These are phyloP conservation scores for Penicillium polonicum DNA, from an alignment of 2,329 filamentous ascomycete species.

Conservation along the genomic window DNA sequence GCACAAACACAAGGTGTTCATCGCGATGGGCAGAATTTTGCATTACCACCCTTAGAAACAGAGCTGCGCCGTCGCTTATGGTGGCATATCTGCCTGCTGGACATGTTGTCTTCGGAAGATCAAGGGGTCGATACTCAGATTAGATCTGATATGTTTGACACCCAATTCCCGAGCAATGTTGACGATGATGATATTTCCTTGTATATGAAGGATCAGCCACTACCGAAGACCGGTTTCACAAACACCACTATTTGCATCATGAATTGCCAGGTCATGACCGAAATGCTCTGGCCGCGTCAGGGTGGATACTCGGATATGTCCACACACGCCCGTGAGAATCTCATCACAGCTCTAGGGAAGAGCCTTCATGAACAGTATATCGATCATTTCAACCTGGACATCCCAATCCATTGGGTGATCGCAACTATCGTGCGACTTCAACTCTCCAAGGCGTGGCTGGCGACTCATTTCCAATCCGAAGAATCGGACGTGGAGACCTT, in stretches of 20 bases:
- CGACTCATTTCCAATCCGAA: conserved; percentile 13
- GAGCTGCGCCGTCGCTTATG: conserved; percentile 32
- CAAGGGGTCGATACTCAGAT: conserved; percentile 29
- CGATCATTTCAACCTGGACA: conserved; percentile 38
- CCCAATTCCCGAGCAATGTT: conserved; percentile 26
- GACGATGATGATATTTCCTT: conserved; percentile 24
- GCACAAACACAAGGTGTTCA: conserved; percentile 13
- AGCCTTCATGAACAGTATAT: conserved; percentile 23
- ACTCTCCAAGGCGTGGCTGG: conserved; percentile 66
- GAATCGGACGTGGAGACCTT: background rate
- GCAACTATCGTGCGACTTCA: conserved; percentile 64
- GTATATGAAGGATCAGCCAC: conserved; percentile 12
- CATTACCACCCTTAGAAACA: conserved; percentile 16
- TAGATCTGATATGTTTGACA: conserved; percentile 24
- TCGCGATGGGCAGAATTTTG: conserved; percentile 6
- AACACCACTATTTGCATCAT: conserved; percentile 29
- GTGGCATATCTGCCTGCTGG: conserved; percentile 32
- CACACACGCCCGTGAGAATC: conserved; percentile 14
- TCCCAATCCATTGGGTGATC: conserved; percentile 59
- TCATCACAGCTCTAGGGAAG: conserved; percentile 30
- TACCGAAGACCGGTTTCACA: conserved; percentile 16
- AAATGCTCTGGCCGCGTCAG: conserved; percentile 13
- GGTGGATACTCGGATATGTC: background rate
- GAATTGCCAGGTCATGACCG: conserved; percentile 15
- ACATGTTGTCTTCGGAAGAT: conserved; percentile 30